Evolutionary conservation across 345 rosid species (phyloP).

Genomic region (Corchorus capsularis): DNA sequence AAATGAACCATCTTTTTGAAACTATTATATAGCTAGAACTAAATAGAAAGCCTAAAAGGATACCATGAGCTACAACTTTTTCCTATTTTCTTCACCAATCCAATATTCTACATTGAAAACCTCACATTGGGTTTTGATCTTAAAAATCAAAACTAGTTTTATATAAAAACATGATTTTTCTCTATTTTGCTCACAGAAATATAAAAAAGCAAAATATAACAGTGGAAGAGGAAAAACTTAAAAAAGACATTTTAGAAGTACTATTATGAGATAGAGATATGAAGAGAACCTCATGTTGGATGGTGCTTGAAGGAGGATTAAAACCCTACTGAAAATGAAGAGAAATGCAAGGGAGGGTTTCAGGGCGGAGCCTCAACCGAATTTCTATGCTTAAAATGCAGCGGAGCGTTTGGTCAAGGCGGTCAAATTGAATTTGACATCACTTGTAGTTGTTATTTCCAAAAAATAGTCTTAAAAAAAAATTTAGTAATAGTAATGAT

Average conservation of each 20-base stretch:
- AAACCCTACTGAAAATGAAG: neutral
- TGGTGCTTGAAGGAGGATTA: neutral
- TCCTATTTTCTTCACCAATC: neutral
- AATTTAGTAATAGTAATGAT: too few relatives aligned
- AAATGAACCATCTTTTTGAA: neutral
- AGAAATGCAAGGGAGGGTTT: neutral
- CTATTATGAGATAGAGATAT: neutral
- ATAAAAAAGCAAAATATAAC: neutral
- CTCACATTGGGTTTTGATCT: neutral
- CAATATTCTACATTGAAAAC: too few relatives aligned
- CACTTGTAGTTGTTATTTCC: too few relatives aligned
- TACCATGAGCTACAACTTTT: neutral
- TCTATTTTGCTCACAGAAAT: neutral
- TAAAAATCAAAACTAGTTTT: neutral
- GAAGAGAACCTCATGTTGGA: constrained; percentile 14
- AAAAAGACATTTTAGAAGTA: neutral
- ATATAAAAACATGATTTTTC: too few relatives aligned
- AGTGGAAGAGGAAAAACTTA: neutral
- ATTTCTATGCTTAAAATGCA: neutral
- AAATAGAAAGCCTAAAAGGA: neutral
- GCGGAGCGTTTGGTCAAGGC: neutral
- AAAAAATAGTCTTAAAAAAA: too few relatives aligned
- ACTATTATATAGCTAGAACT: too few relatives aligned
- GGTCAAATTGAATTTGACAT: neutral
- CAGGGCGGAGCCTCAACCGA: neutral